phyloP scores from a whole-genome alignment of 176 grass and related monocot genomes.

The Chloris gayana region DNA sequence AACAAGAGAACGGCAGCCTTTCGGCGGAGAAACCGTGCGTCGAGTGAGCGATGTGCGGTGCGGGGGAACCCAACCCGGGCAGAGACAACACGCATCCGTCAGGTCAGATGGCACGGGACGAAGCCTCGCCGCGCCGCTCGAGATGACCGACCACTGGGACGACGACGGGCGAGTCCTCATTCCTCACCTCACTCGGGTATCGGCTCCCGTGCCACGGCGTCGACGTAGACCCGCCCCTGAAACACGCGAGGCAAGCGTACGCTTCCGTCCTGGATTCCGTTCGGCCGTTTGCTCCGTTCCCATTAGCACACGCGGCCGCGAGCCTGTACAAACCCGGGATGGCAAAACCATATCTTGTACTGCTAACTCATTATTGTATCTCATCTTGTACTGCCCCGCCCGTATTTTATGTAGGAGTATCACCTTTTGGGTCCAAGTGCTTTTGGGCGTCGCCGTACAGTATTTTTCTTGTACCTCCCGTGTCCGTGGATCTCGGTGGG shows the following conservation, averaged over 20 bases:
- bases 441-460: neutral
- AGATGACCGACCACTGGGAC: neutral
- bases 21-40: neutral
- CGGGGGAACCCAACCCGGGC: neutral
- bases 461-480: neutral
- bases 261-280: conserved; percentile 4
- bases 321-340: neutral
- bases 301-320: neutral
- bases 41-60: too few species aligned
- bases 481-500: neutral
- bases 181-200: neutral
- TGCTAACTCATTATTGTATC: too few species aligned
- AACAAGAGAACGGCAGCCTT: neutral
- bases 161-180: neutral
- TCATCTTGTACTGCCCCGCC: neutral
- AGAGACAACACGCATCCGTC: conserved; percentile 27
- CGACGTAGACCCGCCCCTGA: neutral
- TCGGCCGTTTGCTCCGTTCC: too few species aligned
- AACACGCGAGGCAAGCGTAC: neutral
- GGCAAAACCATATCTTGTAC: neutral
- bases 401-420: conserved; percentile 2
- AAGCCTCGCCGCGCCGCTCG: conserved; percentile 15
- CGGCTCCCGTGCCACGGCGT: conserved; percentile 21
- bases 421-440: neutral
- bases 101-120: conserved; percentile 28